phyloP scores from a whole-genome alignment of 352 stramenopile genomes.

The Globisporangium viniferum region DNA sequence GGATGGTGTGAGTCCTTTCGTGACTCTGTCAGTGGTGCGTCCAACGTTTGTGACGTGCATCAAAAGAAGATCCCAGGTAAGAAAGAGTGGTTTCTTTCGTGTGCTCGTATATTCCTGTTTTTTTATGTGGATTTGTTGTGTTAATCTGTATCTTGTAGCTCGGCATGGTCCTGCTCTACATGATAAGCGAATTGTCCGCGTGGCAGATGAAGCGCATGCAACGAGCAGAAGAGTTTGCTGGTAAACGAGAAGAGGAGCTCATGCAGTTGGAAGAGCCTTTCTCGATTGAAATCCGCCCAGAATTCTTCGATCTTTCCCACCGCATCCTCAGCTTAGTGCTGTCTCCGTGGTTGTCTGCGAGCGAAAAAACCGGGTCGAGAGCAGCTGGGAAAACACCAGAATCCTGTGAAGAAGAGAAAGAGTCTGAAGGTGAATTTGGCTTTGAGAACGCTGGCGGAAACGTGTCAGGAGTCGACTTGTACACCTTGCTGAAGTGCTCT shows the following conservation, averaged over 20 bases:
- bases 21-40: constrained; percentile 16
- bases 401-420: constrained; percentile 25
- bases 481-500: constrained; percentile 17
- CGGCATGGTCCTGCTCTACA: constrained; percentile 62
- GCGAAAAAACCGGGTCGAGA: background rate
- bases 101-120: background rate
- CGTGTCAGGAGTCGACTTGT: constrained; percentile 10
- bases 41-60: constrained; percentile 37
- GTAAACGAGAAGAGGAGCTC: constrained; percentile 66
- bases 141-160: constrained; percentile 35
- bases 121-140: background rate
- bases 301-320: constrained; percentile 76
- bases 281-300: constrained; percentile 73
- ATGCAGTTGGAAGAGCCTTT: constrained; percentile 80
- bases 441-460: background rate
- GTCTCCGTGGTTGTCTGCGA: constrained; percentile 42
- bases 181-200: constrained; percentile 74
- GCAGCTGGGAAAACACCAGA: constrained; percentile 8
- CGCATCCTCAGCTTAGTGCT: constrained; percentile 56
- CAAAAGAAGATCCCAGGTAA: constrained; percentile 70
- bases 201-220: constrained; percentile 91
- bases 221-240: constrained; percentile 64
- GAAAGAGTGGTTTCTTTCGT: background rate
- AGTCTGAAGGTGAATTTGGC: constrained; percentile 4
- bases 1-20: constrained; percentile 7